Evolutionary conservation across 164 flowering plant genomes (phyloP), one percentile per base, ranked within the genome.

Genomic region (Magnolia sinica): DNA sequence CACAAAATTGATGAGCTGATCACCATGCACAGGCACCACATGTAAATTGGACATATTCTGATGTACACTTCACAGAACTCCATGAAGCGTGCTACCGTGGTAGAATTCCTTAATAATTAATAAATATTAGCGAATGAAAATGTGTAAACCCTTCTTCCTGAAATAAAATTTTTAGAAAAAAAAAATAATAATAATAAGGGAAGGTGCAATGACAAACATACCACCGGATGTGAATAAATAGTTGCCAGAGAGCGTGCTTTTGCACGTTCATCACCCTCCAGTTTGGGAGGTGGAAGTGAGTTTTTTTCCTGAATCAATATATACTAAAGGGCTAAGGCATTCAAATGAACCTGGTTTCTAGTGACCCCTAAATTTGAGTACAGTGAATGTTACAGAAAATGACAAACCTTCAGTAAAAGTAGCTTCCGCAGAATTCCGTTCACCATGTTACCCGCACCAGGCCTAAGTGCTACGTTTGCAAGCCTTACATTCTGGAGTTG

Each of bases 391-490:
- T 19, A 27, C 37, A 31, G 37, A 31, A 71, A 61, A n/a, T 51
- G 14, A 22, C 76, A 80, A 68, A 95, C 98, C 97, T 91, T 95
- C 67, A 87, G 91, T 50, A 76, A 64, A 75, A 89, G 86, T 59
- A 95, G 85, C 85, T 91, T 91, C 82, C 98, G 87, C 31, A 95
- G 88, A 79, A 95, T 87, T 59, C 85, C 98, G 86, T 95, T 95
- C 76, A 95, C 98, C 92, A 95, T 74, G 83, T 91, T 90, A 64
- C 97, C 98, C 74, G 98, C 97, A 87, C 98, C 98, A 74, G 92
- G 93, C 83, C 96, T 86, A 61, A 95, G 95, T 73, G 97, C 87
- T 81, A 82, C 84, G 81, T 92, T 92, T 64, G 98, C 98, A 72
- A 95, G 95, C 81, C 83, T 89, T 78, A 92, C 98, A 87, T 91